Base-by-base conservation (phyloP, 2,329 filamentous ascomycete species). In the Talaromyces amestolkiae region DNA sequence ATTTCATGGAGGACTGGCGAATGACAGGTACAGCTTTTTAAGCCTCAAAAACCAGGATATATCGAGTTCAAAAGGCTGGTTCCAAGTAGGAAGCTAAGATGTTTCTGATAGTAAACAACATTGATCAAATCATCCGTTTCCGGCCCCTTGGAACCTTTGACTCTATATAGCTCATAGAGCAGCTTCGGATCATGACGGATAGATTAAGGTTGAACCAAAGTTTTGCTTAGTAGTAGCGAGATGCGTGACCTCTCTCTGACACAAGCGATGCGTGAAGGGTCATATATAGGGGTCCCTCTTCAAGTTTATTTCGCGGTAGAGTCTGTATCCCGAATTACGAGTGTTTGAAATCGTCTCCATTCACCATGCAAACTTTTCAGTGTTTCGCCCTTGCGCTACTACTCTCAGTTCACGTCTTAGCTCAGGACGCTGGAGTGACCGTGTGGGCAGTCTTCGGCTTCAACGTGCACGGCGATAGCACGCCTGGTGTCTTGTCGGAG, bases 381-480 rank as follows among this genome's bases (percentile, higher is more conserved):
- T 37, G 17, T 41, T 43, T 49, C 60, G 11, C 58, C 33, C 17
- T 60, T 24, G 17, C 39, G 8, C 45, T 63, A 31, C n/a, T 70
- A 22, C 49, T 65, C 3, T 45, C 69, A 22, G 54, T 68, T 27
- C 67, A 71, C 24, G 69, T 65, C 41, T 68, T 65, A 22, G 72
- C 75, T 13, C 70, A 77, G 64, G 72, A 68, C 6, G 68, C 74
- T 24, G 68, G 68, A 15, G 72, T 77, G 61, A 76, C 75, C 56
- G 71, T 82, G 19, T 80, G 80, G 77, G 81, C 80, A 47, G 79
- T 83, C 24, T 84, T 87, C 58, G 79, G 84, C 64, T 86, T 84
- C 70, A 82, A 83, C 41, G 76, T 82, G 24, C 79, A 83, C 59
- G 86, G 86, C 66, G 86, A 87, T 66, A 81, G 80, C 60, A 85